Evolutionary conservation across 768 basidiomycete genomes (phyloP).

Genomic region (Kwoniella europaea): DNA sequence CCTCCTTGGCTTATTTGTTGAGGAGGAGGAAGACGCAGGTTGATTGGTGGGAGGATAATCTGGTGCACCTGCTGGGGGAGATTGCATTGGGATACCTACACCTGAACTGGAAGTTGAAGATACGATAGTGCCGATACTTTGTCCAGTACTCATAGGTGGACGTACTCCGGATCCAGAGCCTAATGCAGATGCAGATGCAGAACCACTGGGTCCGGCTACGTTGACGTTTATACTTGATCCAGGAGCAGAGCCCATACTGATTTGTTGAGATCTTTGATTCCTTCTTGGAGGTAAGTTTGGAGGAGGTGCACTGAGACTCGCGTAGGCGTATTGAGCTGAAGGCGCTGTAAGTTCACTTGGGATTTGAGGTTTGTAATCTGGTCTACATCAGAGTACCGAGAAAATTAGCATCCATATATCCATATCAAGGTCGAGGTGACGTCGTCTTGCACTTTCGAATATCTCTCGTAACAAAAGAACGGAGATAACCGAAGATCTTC

Average conservation of each 20-base stretch:
- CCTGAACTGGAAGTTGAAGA: not conserved
- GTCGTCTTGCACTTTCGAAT: constrained; percentile 1
- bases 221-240: not conserved
- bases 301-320: constrained; percentile 45
- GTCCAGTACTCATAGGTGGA: constrained; percentile 6
- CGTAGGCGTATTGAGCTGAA: constrained; percentile 49
- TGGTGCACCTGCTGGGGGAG: constrained; percentile 34
- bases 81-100: not conserved
- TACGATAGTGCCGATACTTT: not conserved
- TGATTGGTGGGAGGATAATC: constrained; percentile 16
- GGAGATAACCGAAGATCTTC: constrained; percentile 8
- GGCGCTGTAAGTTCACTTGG: constrained; percentile 40
- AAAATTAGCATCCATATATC: too few species aligned
- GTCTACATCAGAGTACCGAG: constrained; percentile 22
- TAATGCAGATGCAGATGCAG: not conserved
- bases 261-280: constrained; percentile 13
- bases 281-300: constrained; percentile 46
- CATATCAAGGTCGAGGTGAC: not conserved
- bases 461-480: not conserved
- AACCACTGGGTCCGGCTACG: not conserved
- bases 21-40: not conserved
- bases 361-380: constrained; percentile 54
- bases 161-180: constrained; percentile 1
- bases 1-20: constrained; percentile 7
- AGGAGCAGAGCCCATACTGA: constrained; percentile 2